Evolutionary conservation across 2,329 filamentous ascomycete species (phyloP).

Genomic region (Onygenales sp.): DNA sequence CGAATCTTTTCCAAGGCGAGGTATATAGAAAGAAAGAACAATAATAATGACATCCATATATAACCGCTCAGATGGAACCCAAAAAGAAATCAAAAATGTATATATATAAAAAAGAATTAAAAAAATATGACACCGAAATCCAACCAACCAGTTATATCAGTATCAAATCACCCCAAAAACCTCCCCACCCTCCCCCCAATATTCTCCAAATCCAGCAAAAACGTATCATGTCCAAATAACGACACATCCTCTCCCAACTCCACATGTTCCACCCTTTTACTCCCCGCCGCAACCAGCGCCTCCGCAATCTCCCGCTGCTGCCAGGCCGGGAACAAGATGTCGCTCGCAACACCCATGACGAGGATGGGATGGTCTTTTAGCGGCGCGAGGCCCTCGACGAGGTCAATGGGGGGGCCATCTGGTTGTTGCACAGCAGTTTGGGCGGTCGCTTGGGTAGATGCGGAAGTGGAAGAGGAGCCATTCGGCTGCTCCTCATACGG

Average conservation of each 20-base stretch:
- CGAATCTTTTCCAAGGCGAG: no score
- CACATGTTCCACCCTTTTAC: slow-evolving; percentile 71
- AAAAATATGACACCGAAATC: background rate
- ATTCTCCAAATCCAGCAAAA: slow-evolving; percentile 82
- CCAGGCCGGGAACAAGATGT: slow-evolving; percentile 96
- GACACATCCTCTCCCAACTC: slow-evolving; percentile 92
- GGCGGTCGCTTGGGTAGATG: background rate
- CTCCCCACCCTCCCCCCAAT: slow-evolving; percentile 74
- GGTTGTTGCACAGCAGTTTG: slow-evolving; percentile 15
- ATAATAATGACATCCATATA: background rate
- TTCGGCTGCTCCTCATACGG: slow-evolving; percentile 75
- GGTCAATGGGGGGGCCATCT: slow-evolving; percentile 61
- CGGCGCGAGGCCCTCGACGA: slow-evolving; percentile 63
- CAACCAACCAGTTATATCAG: background rate
- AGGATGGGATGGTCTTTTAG: slow-evolving; percentile 71
- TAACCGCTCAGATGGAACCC: background rate
- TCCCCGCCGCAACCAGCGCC: slow-evolving; percentile 67
- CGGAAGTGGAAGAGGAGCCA: no score
- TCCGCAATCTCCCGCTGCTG: slow-evolving; percentile 92
- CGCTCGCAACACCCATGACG: slow-evolving; percentile 88
- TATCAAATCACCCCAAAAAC: slow-evolving; percentile 55
- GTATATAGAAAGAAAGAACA: background rate
- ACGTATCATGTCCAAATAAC: slow-evolving; percentile 93
- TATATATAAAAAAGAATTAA: background rate
- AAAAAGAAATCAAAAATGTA: background rate